Evolutionary conservation across 73 alveolate genomes (phyloP).

Genomic region (Stentor coeruleus): DNA sequence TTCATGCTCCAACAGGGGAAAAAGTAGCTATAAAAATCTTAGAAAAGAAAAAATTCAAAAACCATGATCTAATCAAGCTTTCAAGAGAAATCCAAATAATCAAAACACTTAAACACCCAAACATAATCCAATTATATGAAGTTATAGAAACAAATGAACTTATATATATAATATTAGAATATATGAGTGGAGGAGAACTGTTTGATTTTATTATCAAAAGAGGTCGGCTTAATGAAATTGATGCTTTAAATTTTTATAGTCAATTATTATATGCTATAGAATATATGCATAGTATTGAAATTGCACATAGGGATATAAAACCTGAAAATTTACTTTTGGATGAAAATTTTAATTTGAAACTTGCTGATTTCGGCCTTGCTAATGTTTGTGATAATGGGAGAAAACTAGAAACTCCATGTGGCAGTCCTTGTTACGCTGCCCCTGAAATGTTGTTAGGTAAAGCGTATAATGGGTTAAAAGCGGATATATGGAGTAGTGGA

Average conservation of each 20-base stretch:
- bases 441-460: constrained; percentile 80
- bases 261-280: background rate
- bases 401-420: constrained; percentile 26
- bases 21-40: too few relatives aligned
- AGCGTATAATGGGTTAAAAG: constrained; percentile 42
- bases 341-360: background rate
- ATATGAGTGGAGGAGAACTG: constrained; percentile 58
- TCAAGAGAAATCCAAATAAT: constrained; percentile 53
- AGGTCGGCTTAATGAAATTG: constrained; percentile 5
- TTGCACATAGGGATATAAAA: constrained; percentile 22
- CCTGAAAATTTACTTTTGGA: constrained; percentile 22
- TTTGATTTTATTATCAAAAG: background rate
- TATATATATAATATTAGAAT: constrained; percentile 45
- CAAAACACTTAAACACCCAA: constrained; percentile 35
- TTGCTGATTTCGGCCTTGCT: constrained; percentile 29
- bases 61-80: too few relatives aligned
- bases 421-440: constrained; percentile 90
- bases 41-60: too few relatives aligned
- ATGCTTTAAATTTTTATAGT: background rate
- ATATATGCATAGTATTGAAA: background rate
- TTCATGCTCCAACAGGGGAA: too few relatives aligned
- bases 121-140: constrained; percentile 45
- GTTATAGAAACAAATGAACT: constrained; percentile 49
- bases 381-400: background rate
- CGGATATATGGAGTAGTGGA: constrained; percentile 67